Evolutionary conservation across 768 basidiomycete species (phyloP), one percentile per base, ranked within the genome.

Genomic region (Chalciporus piperatus): DNA sequence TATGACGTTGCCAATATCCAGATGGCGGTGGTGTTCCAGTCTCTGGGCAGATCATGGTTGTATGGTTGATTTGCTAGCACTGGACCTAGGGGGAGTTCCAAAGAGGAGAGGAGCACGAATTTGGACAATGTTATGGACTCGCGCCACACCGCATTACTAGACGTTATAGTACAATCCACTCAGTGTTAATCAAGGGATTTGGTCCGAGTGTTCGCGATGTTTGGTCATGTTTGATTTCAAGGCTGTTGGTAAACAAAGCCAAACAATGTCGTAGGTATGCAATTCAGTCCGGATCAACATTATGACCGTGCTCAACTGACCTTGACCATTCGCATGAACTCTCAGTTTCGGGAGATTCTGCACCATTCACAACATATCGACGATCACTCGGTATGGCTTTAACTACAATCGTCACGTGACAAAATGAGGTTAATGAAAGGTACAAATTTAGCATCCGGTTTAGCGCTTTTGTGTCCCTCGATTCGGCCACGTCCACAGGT

Each of bases 1-100:
- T 87, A 87, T 61, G 83, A 89, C 47, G 75, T 69, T 30, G 79
- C 80, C 0, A 81, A 80, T 56, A 59, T 79, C 33, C 50, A 60
- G 45, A 48, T 65, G 35, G 49, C 38, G 11, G 17, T 64, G 20
- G 2, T 65, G 42, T 12, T 51, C 32, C 12, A 45, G n/a, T 52
- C 10, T 7, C 51, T 61, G 38, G 20, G 45, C 27, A 42, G 13
- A 37, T 20, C 10, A 23, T 57, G 53, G 58, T 30, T 51, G 23
- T 39, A 27, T 32, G 30, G 55, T 19, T 40, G 54, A 48, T 28
- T 7, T n/a, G 0, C n/a, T 27, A n/a, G 23, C 0, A 13, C 22
- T 23, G 10, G 16, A 38, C 19, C n/a, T 39, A 19, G 10, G n/a
- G 3, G n/a, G 16, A 20, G 19, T 39, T 39, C n/a, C 17, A 9